Base-by-base conservation (phyloP, 1,139 yeast genomes). In the Sugiyamaella paludigena region DNA sequence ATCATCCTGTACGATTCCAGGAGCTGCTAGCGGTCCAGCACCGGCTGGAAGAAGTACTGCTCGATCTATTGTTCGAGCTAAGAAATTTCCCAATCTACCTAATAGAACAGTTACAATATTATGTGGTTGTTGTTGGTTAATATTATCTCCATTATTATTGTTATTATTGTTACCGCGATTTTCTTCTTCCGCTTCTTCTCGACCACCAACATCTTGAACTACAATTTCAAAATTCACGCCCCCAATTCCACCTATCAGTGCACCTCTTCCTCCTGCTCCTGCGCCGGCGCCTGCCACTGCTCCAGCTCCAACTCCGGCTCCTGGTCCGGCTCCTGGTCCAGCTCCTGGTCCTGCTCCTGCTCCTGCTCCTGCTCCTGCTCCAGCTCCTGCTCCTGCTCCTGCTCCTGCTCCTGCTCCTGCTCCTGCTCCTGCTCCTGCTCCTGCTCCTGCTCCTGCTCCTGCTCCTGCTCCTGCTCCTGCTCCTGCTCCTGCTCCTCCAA, bases 401-500 rank as follows among this genome's bases (percentile, higher is more conserved):
- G 11, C 43, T 30, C 16, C 32, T 40, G 36, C 43, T 19, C 11
- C 36, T 34, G 43, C n/a, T 2, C 41, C 47, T 7, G 42, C 51
- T 26, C 47, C 58, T 15, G 36, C 44, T 7, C 40, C 51, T 9
- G 38, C 40, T n/a, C 19, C 48, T 19, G 33, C 55, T 15, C 43
- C 49, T 1, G 38, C 53, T 3, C 16, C 43, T 8, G 32, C 49
- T 28, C 10, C 47, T 24, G 34, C 52, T 19, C 32, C 50, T 26
- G n/a, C 36, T 28, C 13, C 39, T 28, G 31, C 34, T 11, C 10
- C 42, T 19, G 27, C 35, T 1, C 35, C 46, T 1, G 43, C 50
- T 16, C 49, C 58, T 12, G 33, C 42, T 10, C 39, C 52, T 13
- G 39, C 47, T 19, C 27, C 48, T 31, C 32, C 56, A 8, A 40